Conservation (phyloP, 371 early-diverging fungal species). For the Sporodiniella umbellata region DNA sequence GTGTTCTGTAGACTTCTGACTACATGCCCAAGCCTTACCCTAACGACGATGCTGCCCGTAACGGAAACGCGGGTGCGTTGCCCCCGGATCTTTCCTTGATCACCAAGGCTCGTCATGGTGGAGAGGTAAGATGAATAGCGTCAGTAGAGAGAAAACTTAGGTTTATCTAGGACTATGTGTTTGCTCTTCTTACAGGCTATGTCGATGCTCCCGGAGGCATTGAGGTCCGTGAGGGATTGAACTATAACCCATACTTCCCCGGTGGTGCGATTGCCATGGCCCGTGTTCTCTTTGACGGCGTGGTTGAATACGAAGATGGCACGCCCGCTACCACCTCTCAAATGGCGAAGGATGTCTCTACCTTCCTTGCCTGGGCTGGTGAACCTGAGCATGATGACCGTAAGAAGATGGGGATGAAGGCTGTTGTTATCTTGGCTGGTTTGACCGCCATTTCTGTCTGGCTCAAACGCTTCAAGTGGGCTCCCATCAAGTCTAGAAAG, state of each 20-base stretch:
- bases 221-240: slow-evolving; percentile 90
- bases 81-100: slow-evolving; percentile 97
- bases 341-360: slow-evolving; percentile 95
- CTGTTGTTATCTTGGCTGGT: slow-evolving; percentile 61
- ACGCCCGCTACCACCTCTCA: slow-evolving; percentile 96
- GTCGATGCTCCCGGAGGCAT: slow-evolving; percentile 96
- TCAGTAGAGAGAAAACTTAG: no score
- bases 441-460: slow-evolving; percentile 66
- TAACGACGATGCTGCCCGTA: slow-evolving; percentile 96
- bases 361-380: slow-evolving; percentile 93
- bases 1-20: slow-evolving; percentile 86
- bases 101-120: slow-evolving; percentile 94
- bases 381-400: slow-evolving; percentile 97
- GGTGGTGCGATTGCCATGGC: slow-evolving; percentile 99
- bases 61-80: slow-evolving; percentile 93
- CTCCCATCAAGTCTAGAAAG: slow-evolving; percentile 79
- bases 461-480: slow-evolving; percentile 80
- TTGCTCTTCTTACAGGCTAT: slow-evolving; percentile 94
- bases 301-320: slow-evolving; percentile 96
- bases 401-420: slow-evolving; percentile 95
- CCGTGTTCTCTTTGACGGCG: slow-evolving; percentile 87
- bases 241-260: slow-evolving; percentile 99
- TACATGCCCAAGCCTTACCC: slow-evolving; percentile 92
- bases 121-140: no score
- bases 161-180: slow-evolving; percentile 96